These are phyloP conservation scores for Penicillium polonicum DNA, from an alignment of 2,329 filamentous ascomycete species.

Conservation along the genomic window DNA sequence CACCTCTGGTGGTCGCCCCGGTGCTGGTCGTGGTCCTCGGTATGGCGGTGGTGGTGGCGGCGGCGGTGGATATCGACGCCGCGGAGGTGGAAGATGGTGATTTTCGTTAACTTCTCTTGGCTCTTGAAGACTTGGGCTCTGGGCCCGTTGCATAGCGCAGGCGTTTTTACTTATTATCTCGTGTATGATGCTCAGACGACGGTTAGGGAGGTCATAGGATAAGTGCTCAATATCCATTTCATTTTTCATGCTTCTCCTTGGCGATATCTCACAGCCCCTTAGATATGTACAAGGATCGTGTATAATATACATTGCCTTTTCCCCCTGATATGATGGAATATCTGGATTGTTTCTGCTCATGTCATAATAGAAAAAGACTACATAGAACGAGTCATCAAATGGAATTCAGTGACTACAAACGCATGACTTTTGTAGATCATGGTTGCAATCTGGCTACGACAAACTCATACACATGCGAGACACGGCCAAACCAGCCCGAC, in stretches of 20 bases:
- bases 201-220: conserved; percentile 23
- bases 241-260: conserved; percentile 7
- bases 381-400: not conserved
- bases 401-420: not conserved
- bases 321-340: no score
- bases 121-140: conserved; percentile 8
- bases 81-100: conserved; percentile 44
- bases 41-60: conserved; percentile 51
- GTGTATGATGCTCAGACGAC: conserved; percentile 27
- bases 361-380: not conserved
- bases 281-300: not conserved
- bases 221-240: conserved; percentile 22
- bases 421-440: not conserved
- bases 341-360: no score
- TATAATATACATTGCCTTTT: not conserved
- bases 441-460: not conserved
- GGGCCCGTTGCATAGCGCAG: conserved; percentile 44
- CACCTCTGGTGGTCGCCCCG: conserved; percentile 44
- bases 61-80: conserved; percentile 44
- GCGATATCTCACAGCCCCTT: not conserved
- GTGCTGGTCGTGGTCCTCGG: conserved; percentile 45
- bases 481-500: not conserved
- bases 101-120: conserved; percentile 15
- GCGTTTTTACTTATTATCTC: conserved; percentile 36
- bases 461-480: not conserved